Conservation (phyloP, 768 basidiomycete species). For the Boletellus emodensis region DNA sequence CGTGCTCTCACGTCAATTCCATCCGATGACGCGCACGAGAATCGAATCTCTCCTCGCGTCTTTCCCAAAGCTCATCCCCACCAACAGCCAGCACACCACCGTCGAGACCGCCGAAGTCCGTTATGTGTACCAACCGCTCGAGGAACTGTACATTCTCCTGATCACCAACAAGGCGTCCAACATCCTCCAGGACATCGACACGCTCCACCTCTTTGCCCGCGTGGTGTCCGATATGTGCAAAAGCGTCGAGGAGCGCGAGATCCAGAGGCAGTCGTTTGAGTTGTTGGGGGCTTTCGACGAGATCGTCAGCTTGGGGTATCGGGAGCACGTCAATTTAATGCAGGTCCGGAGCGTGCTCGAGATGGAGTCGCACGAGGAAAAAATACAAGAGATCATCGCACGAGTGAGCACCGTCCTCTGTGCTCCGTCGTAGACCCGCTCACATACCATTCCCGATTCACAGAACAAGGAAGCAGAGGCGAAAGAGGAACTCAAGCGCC, state of each 20-base stretch:
- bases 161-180: conserved; percentile 99
- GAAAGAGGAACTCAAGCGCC: conserved; percentile 96
- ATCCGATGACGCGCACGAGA: conserved; percentile 72
- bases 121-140: conserved; percentile 94
- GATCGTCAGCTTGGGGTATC: conserved; percentile 85
- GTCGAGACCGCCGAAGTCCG: conserved; percentile 93
- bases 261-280: conserved; percentile 87
- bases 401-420: conserved; percentile 50
- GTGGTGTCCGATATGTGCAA: conserved; percentile 91
- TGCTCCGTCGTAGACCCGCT: not conserved
- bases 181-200: conserved; percentile 97
- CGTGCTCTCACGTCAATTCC: conserved; percentile 95
- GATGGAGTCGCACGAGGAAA: conserved; percentile 91
- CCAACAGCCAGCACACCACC: conserved; percentile 93
- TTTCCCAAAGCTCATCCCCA: conserved; percentile 95
- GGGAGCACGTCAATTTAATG: conserved; percentile 73
- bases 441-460: not conserved
- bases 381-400: conserved; percentile 97
- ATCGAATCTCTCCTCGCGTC: conserved; percentile 95
- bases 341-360: conserved; percentile 77
- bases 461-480: conserved; percentile 99
- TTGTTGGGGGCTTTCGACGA: conserved; percentile 95
- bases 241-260: conserved; percentile 83
- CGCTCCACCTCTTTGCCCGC: conserved; percentile 88
- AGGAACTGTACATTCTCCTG: conserved; percentile 85